These are phyloP conservation scores for Poa pratensis DNA, from an alignment of 176 grass and related monocot genomes.

Conservation along the genomic window DNA sequence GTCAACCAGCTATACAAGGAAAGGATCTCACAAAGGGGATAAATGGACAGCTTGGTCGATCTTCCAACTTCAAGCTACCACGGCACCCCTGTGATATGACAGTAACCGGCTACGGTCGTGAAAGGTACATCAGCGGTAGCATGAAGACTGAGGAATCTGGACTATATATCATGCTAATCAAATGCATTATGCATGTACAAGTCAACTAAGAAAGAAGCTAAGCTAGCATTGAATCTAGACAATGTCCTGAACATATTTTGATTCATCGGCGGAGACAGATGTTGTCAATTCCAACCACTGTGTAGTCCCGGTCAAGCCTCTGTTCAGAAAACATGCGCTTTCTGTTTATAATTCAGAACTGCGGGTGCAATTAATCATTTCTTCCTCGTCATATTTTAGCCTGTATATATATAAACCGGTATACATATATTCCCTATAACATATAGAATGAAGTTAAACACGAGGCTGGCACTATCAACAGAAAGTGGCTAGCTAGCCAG, in stretches of 20 bases:
- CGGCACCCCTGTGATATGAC: neutral
- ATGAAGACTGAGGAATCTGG: neutral
- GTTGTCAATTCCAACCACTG: neutral
- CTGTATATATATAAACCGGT: neutral
- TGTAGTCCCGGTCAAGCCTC: neutral
- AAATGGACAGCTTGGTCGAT: neutral
- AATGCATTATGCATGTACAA: neutral
- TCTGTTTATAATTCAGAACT: neutral
- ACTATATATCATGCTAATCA: neutral
- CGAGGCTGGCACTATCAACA: slow-evolving; percentile 29
- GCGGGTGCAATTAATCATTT: neutral
- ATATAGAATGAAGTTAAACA: neutral
- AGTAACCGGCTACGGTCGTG: neutral
- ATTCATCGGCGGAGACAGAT: neutral
- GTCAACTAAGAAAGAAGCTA: neutral
- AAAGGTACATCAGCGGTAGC: neutral
- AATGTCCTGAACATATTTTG: neutral
- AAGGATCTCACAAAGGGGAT: neutral
- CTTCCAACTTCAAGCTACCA: neutral
- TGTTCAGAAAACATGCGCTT: neutral
- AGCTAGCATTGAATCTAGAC: neutral
- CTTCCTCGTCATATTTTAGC: neutral
- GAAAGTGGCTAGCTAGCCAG: neutral
- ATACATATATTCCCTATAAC: neutral
- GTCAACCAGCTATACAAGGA: slow-evolving; percentile 42